phyloP scores from a whole-genome alignment of 192 early-diverging fungal species.

The Piromyces finnis region DNA sequence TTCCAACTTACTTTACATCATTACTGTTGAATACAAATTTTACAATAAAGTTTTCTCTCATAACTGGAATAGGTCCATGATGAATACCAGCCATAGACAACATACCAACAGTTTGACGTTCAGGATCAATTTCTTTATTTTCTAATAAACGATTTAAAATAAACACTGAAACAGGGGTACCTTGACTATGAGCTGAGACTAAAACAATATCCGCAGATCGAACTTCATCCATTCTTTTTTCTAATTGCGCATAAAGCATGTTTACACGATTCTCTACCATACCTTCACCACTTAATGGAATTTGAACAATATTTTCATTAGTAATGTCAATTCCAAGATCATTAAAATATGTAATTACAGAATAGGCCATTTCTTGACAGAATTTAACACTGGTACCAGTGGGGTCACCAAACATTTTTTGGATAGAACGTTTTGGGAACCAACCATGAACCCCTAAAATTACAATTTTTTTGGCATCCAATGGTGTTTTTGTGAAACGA shows the following conservation, averaged over 20 bases:
- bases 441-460: conserved; percentile 60
- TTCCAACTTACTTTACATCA: not conserved
- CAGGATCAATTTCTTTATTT: conserved; percentile 38
- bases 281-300: conserved; percentile 82
- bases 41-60: not conserved
- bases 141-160: conserved; percentile 56
- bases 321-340: conserved; percentile 6
- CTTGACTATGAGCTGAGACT: conserved; percentile 85
- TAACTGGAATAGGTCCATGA: conserved; percentile 25
- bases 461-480: not conserved
- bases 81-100: conserved; percentile 85
- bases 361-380: conserved; percentile 65
- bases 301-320: conserved; percentile 34
- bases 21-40: not conserved
- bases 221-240: not conserved
- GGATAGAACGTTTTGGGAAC: conserved; percentile 48
- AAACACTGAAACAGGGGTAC: conserved; percentile 71
- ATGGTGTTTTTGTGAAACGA: not conserved
- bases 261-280: conserved; percentile 75
- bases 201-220: conserved; percentile 55
- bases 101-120: conserved; percentile 53
- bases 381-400: conserved; percentile 82
- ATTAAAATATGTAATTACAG: conserved; percentile 12
- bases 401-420: conserved; percentile 71
- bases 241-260: conserved; percentile 56